Evolutionary conservation across 495 filamentous ascomycete genomes (phyloP).

Genomic region (Corynascus novoguineensis): DNA sequence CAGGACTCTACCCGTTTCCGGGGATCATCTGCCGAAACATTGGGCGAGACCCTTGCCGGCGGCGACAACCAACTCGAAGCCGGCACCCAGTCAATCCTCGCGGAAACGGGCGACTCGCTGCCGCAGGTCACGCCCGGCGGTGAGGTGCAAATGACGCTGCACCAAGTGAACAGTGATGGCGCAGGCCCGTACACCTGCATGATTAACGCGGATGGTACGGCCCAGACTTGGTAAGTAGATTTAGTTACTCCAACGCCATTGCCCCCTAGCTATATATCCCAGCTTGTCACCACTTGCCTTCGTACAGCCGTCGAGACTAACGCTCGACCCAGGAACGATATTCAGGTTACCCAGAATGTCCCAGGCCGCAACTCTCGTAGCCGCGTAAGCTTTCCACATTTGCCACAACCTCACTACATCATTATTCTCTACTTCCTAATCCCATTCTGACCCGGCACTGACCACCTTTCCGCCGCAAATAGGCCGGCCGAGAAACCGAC

Average conservation of each 20-base stretch:
- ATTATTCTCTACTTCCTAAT: not conserved
- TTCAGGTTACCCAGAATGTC: conserved; percentile 35
- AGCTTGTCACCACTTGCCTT: too few relatives aligned
- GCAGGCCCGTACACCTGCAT: conserved; percentile 44
- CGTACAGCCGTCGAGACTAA: too few relatives aligned
- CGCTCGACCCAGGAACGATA: conserved; percentile 21
- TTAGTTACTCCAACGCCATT: not conserved
- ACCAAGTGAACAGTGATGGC: conserved; percentile 49
- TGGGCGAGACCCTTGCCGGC: conserved; percentile 38
- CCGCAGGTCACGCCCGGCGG: conserved; percentile 47
- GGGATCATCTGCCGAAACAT: conserved; percentile 36
- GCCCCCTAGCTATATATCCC: too few relatives aligned
- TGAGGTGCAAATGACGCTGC: conserved; percentile 46
- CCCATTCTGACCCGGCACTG: not conserved
- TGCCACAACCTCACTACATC: too few relatives aligned
- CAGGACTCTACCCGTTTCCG: conserved; percentile 50
- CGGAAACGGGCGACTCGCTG: conserved; percentile 40
- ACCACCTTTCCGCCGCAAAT: not conserved
- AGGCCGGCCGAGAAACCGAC: conserved; percentile 35
- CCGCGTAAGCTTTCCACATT: conserved; percentile 24
- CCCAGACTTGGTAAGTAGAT: conserved; percentile 27
- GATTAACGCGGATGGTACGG: conserved; percentile 47
- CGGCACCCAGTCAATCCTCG: conserved; percentile 44
- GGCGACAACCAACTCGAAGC: conserved; percentile 46
- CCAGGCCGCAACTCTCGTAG: conserved; percentile 36